Evolutionary conservation across 768 basidiomycete genomes (phyloP), one percentile per base, ranked within the genome.

Genomic region (Mrakia gelida): DNA sequence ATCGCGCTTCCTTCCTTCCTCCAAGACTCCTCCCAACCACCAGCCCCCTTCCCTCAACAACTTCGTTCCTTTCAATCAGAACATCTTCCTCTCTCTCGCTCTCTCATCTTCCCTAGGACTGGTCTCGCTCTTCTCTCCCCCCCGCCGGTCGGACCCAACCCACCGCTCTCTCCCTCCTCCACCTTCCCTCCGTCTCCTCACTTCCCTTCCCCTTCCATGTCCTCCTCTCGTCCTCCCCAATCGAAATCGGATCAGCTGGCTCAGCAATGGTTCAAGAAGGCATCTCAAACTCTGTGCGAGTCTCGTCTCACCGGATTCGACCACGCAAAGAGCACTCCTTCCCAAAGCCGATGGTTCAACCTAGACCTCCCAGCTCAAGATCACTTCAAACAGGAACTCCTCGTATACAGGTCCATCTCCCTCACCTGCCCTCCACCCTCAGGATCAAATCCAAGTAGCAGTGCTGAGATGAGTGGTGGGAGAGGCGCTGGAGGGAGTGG

Each of bases 361-460:
- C 75, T 75, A 3, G 75, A 75, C 34, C 61, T 61, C n/a, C 75
- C 75, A 43, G 28, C 75, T n/a, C 63, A 63, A 11, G 75, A 75
- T 54, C 75, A 63, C 75, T 75, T 75, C n/a, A 61, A 45, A 21
- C 23, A 38, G 28, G 75, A 75, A 75, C 75, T 75, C 32, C 30
- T 34, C 38, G 59, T 70, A 21, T 75, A 75, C 49, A 75, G 62
- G 21, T 67, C 52, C 49, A 30, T 45, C 16, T 75, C 45, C 52
- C n/a, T 70, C 28, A 52, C 65, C 30, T 62, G 6, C 23, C 34
- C 73, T 41, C 73, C 30, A 45, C 28, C 38, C 3, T 38, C 9
- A 1, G 15, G 45, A 45, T 45, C 45, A 6, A 13, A 10, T 52
- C 18, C 49, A 9, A 52, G 49, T 21, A 52, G 49, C 21, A 52